Base-by-base conservation (phyloP, 805 yeast genomes). In the Saturnispora silvae region DNA sequence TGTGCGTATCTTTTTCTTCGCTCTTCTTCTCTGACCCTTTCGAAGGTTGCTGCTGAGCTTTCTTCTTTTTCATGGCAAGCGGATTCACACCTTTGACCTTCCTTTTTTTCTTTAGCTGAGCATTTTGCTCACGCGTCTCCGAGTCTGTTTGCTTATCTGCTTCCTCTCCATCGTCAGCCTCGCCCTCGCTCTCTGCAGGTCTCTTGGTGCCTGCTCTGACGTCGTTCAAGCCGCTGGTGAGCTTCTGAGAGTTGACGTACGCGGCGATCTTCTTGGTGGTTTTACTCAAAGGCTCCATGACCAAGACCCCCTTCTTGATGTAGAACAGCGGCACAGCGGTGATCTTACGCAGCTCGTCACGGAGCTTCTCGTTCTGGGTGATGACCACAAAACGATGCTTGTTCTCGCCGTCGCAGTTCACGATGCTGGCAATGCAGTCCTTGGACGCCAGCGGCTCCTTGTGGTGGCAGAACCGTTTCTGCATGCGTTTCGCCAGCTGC, bases 381-480 rank as follows among this genome's bases (percentile, higher is more conserved):
- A 94, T 96, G 10, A 92, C 83, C 20, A 84, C 68, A 54, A 89
- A 92, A 47, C 97, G 72, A 57, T 86, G 96, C 58, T 87, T 86
- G 59, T 92, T 92, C 41, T 65, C 70, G 5, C 86, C 92, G 18
- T 80, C 71, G 13, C 84, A 65, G 51, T 68, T 64, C 7, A 81
- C 82, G 28, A 85, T 70, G 19, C 81, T 70, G 40, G 68, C 65
- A 28, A 89, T 75, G 56, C 98, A 89, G 40, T 85, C 94, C 20
- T 68, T 72, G 27, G 74, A 63, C 27, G 77, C 76, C 4, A 75
- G 65, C 3, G 63, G 53, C 17, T 55, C 61, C 28, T 45, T 51
- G 60, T 92, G 98, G 42, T 81, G 81, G 59, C 98, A 92, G 48
- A 95, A 75, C 60, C 98, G 75, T 61, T 96, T 77, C 59, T 92